phyloP scores from a whole-genome alignment of 75 land plant genomes.

The Isoetes taiwanensis region DNA sequence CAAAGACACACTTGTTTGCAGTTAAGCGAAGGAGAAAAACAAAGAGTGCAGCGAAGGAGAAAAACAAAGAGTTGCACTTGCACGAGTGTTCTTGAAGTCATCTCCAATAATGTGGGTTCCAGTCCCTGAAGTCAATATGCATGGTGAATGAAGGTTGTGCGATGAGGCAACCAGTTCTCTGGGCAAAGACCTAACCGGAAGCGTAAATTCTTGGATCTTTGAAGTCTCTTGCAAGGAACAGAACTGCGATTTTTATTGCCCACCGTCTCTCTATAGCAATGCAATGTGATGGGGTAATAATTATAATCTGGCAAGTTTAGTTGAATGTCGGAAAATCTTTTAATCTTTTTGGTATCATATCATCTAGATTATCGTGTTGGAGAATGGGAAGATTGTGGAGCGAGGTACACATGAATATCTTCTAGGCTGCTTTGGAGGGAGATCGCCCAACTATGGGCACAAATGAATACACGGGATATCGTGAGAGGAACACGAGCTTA shows the following conservation, averaged over 20 bases:
- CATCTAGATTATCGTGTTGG: constrained; percentile 3
- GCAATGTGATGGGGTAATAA: neutral
- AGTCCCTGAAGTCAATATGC: neutral
- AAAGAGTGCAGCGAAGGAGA: constrained; percentile 6
- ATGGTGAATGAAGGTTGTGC: neutral
- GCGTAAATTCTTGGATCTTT: neutral
- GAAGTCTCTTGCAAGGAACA: constrained; percentile 3
- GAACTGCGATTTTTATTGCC: constrained; percentile 5
- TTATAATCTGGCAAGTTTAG: neutral
- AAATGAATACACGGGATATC: too few relatives aligned
- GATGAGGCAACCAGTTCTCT: constrained; percentile 5
- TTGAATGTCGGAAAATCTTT: neutral
- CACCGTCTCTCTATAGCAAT: constrained; percentile 7
- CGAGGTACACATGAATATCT: neutral
- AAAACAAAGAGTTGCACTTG: constrained; percentile 1
- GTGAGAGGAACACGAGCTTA: too few relatives aligned
- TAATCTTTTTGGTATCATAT: neutral
- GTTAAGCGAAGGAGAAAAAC: too few relatives aligned
- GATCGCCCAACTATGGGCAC: neutral
- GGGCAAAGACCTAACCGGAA: neutral
- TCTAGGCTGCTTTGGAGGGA: neutral
- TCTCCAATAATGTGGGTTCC: neutral
- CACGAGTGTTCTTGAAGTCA: neutral
- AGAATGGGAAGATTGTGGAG: constrained; percentile 4
- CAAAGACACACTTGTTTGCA: too few relatives aligned